Conservation (phyloP, 164 flowering plant species). For the Saururus chinensis region DNA sequence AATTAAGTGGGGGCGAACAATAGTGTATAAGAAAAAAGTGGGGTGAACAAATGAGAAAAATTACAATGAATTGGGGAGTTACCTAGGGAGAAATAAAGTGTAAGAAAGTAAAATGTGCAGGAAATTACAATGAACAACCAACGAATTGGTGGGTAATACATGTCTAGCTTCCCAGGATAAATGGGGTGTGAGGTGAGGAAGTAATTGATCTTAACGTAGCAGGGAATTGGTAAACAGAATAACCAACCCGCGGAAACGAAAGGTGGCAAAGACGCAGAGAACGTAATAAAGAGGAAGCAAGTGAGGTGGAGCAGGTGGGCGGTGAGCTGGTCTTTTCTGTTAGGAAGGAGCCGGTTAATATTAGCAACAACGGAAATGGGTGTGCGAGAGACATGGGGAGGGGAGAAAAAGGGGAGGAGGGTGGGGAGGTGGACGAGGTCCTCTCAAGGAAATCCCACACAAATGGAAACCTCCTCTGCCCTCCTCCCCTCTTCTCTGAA, state of each 20-base stretch:
- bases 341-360: not conserved
- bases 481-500: not conserved
- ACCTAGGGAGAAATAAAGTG: too few species aligned
- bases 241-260: not conserved
- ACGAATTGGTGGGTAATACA: too few species aligned
- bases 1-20: too few species aligned
- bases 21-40: too few species aligned
- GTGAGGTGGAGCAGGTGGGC: too few species aligned
- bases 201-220: too few species aligned
- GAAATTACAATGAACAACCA: too few species aligned
- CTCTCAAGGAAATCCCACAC: not conserved
- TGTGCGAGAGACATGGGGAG: not conserved
- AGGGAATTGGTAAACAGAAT: not conserved
- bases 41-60: too few species aligned
- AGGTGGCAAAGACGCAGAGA: not conserved
- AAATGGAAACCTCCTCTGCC: not conserved
- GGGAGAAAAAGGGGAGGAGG: conserved; percentile 1
- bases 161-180: too few species aligned
- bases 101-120: too few species aligned
- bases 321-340: not conserved
- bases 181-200: too few species aligned
- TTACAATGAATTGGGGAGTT: too few species aligned
- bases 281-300: not conserved
- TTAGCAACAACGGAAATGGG: not conserved
- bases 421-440: conserved; percentile 2